Conservation (phyloP, 2,329 filamentous ascomycete species). For the Aspergillus nomiae region DNA sequence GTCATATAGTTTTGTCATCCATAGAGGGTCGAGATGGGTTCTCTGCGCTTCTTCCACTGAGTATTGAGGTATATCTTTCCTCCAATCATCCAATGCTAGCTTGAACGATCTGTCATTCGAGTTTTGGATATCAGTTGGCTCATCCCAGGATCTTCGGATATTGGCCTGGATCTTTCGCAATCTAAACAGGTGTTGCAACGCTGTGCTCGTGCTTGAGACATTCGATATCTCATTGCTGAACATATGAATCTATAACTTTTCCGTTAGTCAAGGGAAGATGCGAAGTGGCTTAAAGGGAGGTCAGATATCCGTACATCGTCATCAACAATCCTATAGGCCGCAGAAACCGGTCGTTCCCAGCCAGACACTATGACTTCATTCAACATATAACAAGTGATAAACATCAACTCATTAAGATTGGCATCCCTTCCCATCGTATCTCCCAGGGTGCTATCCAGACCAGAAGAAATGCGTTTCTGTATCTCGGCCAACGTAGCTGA, state of each 20-base stretch:
- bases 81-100: conserved; percentile 27
- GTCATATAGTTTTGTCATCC: conserved; percentile 31
- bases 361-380: conserved; percentile 31
- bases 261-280: neutral
- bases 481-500: conserved; percentile 29
- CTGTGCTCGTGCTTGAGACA: conserved; percentile 21
- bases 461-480: conserved; percentile 19
- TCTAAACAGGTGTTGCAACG: conserved; percentile 27
- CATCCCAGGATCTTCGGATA: conserved; percentile 25
- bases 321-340: conserved; percentile 26
- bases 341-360: conserved; percentile 31
- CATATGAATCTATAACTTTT: conserved; percentile 21
- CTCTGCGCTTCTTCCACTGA: conserved; percentile 23
- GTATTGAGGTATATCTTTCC: conserved; percentile 31
- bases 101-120: conserved; percentile 23
- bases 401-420: conserved; percentile 26
- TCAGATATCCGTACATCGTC: conserved; percentile 22
- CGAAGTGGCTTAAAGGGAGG: neutral
- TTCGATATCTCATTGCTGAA: conserved; percentile 26
- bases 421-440: conserved; percentile 14
- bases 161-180: conserved; percentile 30
- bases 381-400: conserved; percentile 32
- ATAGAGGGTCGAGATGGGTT: conserved; percentile 28
- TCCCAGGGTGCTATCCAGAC: neutral
- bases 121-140: conserved; percentile 11